Evolutionary conservation across 1,139 yeast genomes (phyloP).

Genomic region (Geotrichum bryndzae): DNA sequence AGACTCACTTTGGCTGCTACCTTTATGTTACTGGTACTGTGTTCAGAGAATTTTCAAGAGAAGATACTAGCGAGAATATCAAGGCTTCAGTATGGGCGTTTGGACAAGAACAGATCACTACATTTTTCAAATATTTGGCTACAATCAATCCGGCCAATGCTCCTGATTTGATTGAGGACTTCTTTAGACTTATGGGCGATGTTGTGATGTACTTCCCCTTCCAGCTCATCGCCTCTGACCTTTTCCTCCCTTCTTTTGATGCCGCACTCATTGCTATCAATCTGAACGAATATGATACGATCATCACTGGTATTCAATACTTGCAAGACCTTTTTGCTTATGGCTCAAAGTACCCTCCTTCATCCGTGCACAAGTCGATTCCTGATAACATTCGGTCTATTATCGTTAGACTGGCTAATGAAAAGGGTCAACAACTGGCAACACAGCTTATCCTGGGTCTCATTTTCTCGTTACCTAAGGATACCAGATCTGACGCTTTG

Average conservation of each 20-base stretch:
- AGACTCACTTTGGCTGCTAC: conserved; percentile 71
- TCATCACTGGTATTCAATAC: conserved; percentile 65
- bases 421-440: conserved; percentile 55
- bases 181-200: conserved; percentile 77
- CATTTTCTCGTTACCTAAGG: conserved; percentile 64
- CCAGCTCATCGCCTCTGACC: conserved; percentile 50
- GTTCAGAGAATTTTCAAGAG: conserved; percentile 67
- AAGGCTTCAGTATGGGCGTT: conserved; percentile 48
- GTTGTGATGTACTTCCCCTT: conserved; percentile 72
- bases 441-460: conserved; percentile 57
- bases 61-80: conserved; percentile 38
- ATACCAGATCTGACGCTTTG: conserved; percentile 68
- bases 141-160: conserved; percentile 38
- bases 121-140: conserved; percentile 39
- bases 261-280: conserved; percentile 54
- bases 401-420: conserved; percentile 41
- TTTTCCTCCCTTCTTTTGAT: conserved; percentile 54
- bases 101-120: conserved; percentile 42
- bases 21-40: conserved; percentile 86
- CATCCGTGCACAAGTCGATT: conserved; percentile 55
- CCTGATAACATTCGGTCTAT: conserved; percentile 50
- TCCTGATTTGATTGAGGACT: conserved; percentile 83
- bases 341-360: conserved; percentile 78
- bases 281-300: conserved; percentile 65
- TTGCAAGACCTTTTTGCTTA: conserved; percentile 74